Evolutionary conservation across 2,329 filamentous ascomycete genomes (phyloP), one percentile per base, ranked within the genome.

Genomic region (Huntiella abstrusa): DNA sequence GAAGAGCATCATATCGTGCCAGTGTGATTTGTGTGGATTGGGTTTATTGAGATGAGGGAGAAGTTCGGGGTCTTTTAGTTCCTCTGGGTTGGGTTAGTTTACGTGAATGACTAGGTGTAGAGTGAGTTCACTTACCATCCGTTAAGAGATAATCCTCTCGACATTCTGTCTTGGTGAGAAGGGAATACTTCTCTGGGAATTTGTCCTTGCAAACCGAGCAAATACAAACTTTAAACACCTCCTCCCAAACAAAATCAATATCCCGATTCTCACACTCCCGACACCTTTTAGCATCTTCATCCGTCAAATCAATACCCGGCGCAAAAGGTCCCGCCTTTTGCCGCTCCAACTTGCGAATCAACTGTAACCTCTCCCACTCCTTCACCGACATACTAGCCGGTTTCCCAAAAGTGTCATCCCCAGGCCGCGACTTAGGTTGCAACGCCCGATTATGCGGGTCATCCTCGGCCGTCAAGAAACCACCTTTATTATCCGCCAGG

Each of bases 1-100:
- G 59, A 91, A 98, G 2, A 98, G 72, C 80, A 94, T 94, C 91
- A 98, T 98, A 66, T 93, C 85, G 60, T 95, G 86, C 84, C 86
- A 98, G 49, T 87, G 86, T 0, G 82, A 77, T 60, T 95, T 95
- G 63, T 95, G 91, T 1, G 91, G 91, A 55, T 98, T 98, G 1
- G 91, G 88, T 33, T 80, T 79, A 46, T 83, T 81, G 6, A 98
- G 70, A 59, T 92, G 87, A 0, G 88, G 88, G 0, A 98, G 69
- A 1, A 98, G 67, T 12, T 87, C 81, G 48, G 77, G 73, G 56
- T 98, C 91, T 55, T 81, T 80, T n/a, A 98, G 71, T 60, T 98
- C 91, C 33, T 87, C 83, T 83, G 52, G 10, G 13, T 7, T n/a
- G 5, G 6, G 47, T 49, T 43, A 49, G 48, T 22, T 43, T 12